A percentile compares a stretch with the other conserved stretches of the same genome.
These are phyloP conservation scores for Auriscalpium microsporum DNA, from an alignment of 768 basidiomycete species.

Conservation along the genomic window DNA sequence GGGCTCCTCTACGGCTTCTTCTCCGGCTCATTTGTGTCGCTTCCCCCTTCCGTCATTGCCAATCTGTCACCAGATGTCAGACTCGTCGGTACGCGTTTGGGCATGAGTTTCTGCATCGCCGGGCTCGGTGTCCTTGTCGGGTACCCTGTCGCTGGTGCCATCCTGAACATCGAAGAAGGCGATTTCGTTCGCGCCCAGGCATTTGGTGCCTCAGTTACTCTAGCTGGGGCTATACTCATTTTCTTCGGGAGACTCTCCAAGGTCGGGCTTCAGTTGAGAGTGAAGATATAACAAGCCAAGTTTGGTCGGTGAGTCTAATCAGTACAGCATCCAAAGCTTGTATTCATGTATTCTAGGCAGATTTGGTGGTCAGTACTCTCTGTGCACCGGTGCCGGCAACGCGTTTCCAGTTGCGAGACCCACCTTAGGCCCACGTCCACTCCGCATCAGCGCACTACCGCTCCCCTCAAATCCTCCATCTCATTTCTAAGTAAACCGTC, in stretches of 20 bases:
- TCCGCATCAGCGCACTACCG: too few species aligned
- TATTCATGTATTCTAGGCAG: too few species aligned
- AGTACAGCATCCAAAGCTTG: too few species aligned
- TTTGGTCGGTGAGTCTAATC: too few species aligned
- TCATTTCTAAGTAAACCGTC: too few species aligned
- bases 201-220: constrained; percentile 4
- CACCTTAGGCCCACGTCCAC: too few species aligned
- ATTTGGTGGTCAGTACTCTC: too few species aligned
- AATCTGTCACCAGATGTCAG: constrained; percentile 5
- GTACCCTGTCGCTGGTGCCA: constrained; percentile 15
- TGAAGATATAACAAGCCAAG: background rate
- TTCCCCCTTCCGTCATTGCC: constrained; percentile 3
- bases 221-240: background rate
- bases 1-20: constrained; percentile 32
- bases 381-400: too few species aligned
- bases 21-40: constrained; percentile 15
- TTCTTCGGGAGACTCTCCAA: background rate
- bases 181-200: constrained; percentile 6
- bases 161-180: constrained; percentile 6
- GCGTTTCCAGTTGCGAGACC: too few species aligned
- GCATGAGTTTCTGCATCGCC: constrained; percentile 15
- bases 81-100: constrained; percentile 17
- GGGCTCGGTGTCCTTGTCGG: constrained; percentile 15
- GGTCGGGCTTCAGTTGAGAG: background rate
- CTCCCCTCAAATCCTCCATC: too few species aligned